These are phyloP conservation scores for Cercospora sojina DNA, from an alignment of 2,329 filamentous ascomycete species.

Conservation along the genomic window DNA sequence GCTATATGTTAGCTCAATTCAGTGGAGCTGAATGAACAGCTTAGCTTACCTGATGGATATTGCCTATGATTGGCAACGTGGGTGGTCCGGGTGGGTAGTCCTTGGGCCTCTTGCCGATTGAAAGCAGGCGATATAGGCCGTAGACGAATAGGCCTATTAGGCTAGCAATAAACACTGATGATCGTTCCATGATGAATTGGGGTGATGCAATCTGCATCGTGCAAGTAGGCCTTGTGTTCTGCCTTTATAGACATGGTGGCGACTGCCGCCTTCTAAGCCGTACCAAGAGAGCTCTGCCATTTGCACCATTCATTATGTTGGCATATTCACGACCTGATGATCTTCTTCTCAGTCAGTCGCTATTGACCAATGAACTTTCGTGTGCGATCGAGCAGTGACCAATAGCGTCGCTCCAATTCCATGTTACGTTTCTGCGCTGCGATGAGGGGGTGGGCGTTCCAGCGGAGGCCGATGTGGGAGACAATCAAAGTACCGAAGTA, in stretches of 20 bases:
- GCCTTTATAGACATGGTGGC: not conserved
- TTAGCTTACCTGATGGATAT: slow-evolving; percentile 30
- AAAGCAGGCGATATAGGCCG: slow-evolving; percentile 20
- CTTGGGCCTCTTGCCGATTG: slow-evolving; percentile 27
- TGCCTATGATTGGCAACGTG: slow-evolving; percentile 32
- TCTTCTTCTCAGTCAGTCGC: not conserved
- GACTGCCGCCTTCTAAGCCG: not conserved
- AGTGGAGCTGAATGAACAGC: not conserved
- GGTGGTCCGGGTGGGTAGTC: slow-evolving; percentile 32
- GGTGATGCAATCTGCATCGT: not conserved
- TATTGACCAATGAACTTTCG: not conserved
- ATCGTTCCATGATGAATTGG: slow-evolving; percentile 5
- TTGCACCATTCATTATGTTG: not conserved
- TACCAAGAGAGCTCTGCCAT: not conserved
- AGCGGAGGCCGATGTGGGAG: slow-evolving; percentile 7
- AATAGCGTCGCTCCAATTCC: not conserved
- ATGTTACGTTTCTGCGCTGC: not conserved
- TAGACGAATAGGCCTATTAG: slow-evolving; percentile 10
- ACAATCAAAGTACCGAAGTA: not conserved
- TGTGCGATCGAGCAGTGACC: not conserved
- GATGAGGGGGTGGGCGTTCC: slow-evolving; percentile 3
- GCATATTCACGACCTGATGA: not conserved
- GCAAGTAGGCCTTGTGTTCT: not conserved
- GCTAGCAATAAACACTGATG: not conserved
- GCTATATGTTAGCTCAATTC: not conserved